phyloP scores from a whole-genome alignment of 352 stramenopile species.

The Pythium dissimile region DNA sequence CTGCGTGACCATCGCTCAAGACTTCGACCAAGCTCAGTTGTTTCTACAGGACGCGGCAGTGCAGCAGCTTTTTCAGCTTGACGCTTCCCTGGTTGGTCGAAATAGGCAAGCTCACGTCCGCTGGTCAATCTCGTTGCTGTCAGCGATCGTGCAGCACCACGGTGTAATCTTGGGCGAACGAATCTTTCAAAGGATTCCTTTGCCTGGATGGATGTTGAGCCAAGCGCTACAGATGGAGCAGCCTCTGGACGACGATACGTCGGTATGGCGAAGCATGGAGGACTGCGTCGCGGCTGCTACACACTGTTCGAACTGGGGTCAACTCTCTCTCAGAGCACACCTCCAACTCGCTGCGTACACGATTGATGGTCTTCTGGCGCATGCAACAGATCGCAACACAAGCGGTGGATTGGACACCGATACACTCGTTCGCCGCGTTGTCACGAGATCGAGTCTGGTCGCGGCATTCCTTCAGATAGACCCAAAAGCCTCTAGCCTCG shows the following conservation, averaged over 20 bases:
- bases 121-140: constrained; percentile 9
- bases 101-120: neutral
- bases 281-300: neutral
- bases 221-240: neutral
- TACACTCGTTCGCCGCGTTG: neutral
- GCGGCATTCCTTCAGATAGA: neutral
- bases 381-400: neutral
- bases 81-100: neutral
- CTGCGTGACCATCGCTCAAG: neutral
- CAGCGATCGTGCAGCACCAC: constrained; percentile 2
- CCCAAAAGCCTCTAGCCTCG: neutral
- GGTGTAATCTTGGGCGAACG: constrained; percentile 4
- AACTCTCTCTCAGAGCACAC: constrained; percentile 4
- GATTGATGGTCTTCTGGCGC: neutral
- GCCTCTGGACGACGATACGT: neutral
- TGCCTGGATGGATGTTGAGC: neutral
- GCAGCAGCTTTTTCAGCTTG: constrained; percentile 1
- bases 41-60: constrained; percentile 6
- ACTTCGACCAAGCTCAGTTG: neutral
- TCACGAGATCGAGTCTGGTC: constrained; percentile 3
- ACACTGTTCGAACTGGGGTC: constrained; percentile 7
- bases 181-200: constrained; percentile 7
- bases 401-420: no score
- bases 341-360: neutral
- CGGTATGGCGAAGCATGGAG: neutral